Conservation (phyloP, 805 yeast genomes). For the Teunomyces lycoperdinae region DNA sequence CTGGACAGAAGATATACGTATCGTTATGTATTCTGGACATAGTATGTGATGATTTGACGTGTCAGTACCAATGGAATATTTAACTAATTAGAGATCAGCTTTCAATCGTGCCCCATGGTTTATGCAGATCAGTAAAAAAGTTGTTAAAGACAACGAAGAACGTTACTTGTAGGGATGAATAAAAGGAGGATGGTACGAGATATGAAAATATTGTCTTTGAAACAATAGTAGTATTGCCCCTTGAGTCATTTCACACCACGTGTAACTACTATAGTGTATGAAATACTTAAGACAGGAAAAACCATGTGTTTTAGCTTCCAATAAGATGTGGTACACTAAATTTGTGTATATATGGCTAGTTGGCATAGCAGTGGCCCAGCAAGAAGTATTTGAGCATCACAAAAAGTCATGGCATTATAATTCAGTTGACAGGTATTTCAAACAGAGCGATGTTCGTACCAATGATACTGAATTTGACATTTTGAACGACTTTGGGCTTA, state of each 20-base stretch:
- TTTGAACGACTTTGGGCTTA: slow-evolving; percentile 21
- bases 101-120: not conserved
- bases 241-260: not conserved
- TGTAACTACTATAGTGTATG: not conserved
- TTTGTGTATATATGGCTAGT: not conserved
- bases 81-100: not conserved
- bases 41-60: not conserved
- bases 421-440: slow-evolving; percentile 13
- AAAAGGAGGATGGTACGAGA: no score
- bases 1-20: slow-evolving; percentile 19
- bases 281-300: not conserved
- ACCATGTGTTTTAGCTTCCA: no score
- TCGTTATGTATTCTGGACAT: slow-evolving; percentile 26
- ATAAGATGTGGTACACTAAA: no score
- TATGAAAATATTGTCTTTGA: not conserved
- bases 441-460: slow-evolving; percentile 15
- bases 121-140: no score
- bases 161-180: no score
- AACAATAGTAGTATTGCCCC: not conserved
- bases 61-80: not conserved
- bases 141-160: no score
- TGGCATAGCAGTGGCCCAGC: not conserved
- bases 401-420: slow-evolving; percentile 1
- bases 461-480: slow-evolving; percentile 13
- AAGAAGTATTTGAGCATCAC: not conserved